Percentiles rank a stretch among this genome's conserved stretches.
phyloP scores from a whole-genome alignment of 2,329 filamentous ascomycete species.

The Pyrenophora tritici-repentis region DNA sequence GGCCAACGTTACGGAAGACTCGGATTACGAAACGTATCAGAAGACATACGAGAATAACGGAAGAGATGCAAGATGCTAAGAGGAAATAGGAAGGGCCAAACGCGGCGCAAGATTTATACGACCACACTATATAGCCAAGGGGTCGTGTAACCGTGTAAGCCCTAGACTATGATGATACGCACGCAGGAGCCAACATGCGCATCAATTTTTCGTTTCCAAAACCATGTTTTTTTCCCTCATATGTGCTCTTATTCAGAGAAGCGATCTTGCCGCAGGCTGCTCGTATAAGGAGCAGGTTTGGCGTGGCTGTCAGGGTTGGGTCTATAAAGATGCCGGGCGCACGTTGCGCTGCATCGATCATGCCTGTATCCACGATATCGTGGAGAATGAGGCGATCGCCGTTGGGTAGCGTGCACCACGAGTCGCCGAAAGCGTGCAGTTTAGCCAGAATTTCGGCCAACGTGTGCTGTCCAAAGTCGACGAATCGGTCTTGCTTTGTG shows the following conservation, averaged over 20 bases:
- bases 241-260: slow-evolving; percentile 1
- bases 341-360: neutral
- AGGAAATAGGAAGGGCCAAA: no score
- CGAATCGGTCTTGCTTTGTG: slow-evolving; percentile 63
- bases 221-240: slow-evolving; percentile 7
- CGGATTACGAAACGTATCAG: no score
- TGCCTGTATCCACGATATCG: slow-evolving; percentile 5
- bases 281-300: neutral
- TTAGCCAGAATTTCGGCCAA: slow-evolving; percentile 61
- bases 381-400: slow-evolving; percentile 38
- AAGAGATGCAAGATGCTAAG: no score
- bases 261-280: slow-evolving; percentile 5
- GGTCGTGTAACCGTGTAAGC: neutral
- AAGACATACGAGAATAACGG: no score
- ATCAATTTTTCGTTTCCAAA: slow-evolving; percentile 8
- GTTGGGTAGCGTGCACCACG: slow-evolving; percentile 62
- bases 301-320: neutral
- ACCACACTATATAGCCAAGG: no score
- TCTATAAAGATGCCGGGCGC: slow-evolving; percentile 13
- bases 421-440: slow-evolving; percentile 64
- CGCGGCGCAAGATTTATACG: no score
- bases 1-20: no score
- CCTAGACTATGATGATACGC: neutral
- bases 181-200: neutral
- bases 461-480: slow-evolving; percentile 64